Evolutionary conservation across 805 yeast species (phyloP).

Genomic region (Schizosaccharomyces osmophilus): DNA sequence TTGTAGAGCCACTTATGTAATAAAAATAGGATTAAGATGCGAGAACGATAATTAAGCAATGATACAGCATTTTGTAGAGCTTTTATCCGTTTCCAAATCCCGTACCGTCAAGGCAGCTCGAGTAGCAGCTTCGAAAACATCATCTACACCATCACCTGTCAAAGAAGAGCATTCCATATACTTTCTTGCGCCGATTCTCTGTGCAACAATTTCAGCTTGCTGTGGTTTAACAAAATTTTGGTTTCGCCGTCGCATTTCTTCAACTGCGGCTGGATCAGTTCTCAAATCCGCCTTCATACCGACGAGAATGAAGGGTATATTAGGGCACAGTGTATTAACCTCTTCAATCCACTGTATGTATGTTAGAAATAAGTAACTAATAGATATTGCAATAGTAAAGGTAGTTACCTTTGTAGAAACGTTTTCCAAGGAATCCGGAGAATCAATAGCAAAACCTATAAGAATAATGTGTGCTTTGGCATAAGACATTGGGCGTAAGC

Average conservation of each 20-base stretch:
- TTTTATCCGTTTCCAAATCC: neutral
- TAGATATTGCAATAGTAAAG: neutral
- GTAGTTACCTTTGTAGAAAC: slow-evolving; percentile 32
- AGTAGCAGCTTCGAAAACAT: slow-evolving; percentile 76
- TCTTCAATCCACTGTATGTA: slow-evolving; percentile 46
- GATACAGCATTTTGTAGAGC: neutral
- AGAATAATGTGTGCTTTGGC: slow-evolving; percentile 67
- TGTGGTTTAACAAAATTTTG: slow-evolving; percentile 20
- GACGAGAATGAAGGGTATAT: slow-evolving; percentile 50
- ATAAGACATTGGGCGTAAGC: slow-evolving; percentile 69
- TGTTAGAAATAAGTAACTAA: neutral
- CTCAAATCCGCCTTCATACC: slow-evolving; percentile 73
- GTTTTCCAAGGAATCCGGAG: slow-evolving; percentile 61
- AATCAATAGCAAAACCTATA: slow-evolving; percentile 67
- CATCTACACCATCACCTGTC: slow-evolving; percentile 88
- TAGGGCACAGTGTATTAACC: slow-evolving; percentile 56
- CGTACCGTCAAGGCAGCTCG: slow-evolving; percentile 33
- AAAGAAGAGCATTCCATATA: slow-evolving; percentile 77
- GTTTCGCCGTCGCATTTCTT: slow-evolving; percentile 22
- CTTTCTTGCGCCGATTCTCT: slow-evolving; percentile 54
- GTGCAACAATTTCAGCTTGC: slow-evolving; percentile 43
- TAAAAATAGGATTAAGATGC: no score
- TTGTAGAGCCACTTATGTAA: no score
- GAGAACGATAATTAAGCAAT: neutral
- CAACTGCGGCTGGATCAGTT: slow-evolving; percentile 17